A percentile compares a stretch with the other conserved stretches of the same genome.
These are phyloP conservation scores for Aureobasidium sp. DNA, from an alignment of 2,329 filamentous ascomycete genomes.

Conservation along the genomic window DNA sequence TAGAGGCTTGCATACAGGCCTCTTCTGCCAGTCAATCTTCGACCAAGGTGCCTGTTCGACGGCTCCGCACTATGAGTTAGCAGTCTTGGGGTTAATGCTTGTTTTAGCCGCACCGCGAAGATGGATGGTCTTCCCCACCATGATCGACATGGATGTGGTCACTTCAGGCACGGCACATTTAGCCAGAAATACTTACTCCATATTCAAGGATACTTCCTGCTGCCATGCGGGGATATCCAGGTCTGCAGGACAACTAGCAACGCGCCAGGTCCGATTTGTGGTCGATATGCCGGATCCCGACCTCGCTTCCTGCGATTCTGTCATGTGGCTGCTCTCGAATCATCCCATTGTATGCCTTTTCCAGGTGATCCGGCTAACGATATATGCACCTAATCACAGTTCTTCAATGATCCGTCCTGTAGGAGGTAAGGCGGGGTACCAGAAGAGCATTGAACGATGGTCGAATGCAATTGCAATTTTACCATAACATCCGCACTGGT, in stretches of 20 bases:
- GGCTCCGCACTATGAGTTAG: not conserved
- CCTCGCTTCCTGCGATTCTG: not conserved
- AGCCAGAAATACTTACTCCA: constrained; percentile 2
- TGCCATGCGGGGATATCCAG: not conserved
- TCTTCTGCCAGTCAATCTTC: not conserved
- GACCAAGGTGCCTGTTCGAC: not conserved
- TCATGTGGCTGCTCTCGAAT: not conserved
- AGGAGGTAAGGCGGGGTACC: not conserved
- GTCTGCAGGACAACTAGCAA: not conserved
- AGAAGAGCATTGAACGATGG: not conserved
- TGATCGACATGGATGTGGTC: not conserved
- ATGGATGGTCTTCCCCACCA: not conserved
- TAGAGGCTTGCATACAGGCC: not conserved
- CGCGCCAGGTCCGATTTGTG: not conserved
- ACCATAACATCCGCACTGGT: not conserved
- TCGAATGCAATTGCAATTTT: not conserved
- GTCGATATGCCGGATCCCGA: not conserved
- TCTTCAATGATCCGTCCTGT: not conserved
- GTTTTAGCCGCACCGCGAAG: not conserved
- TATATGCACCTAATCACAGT: not conserved
- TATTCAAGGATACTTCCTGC: not conserved
- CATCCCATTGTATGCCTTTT: not conserved
- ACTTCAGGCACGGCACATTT: not conserved
- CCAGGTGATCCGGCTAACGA: not conserved
- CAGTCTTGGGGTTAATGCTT: not conserved